Base-by-base conservation (phyloP, 805 yeast genomes). In the Hanseniaspora nectarophila region DNA sequence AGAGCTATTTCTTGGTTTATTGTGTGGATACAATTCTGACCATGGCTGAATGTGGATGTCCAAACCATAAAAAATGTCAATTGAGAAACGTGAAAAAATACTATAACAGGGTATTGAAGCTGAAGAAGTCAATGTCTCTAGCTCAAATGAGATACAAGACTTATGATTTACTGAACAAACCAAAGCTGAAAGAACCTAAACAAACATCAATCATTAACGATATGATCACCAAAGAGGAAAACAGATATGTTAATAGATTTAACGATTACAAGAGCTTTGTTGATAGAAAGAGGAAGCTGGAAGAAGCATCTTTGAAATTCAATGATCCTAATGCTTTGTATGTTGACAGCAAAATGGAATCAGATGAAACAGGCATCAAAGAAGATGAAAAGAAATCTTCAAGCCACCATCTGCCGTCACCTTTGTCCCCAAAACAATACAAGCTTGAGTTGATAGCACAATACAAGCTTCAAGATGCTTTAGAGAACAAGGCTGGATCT, bases 1-100 rank as follows among this genome's bases (percentile, higher is more conserved):
- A 77, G 51, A 79, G 78, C 57, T 72, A 77, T 3, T 67, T 73
- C 16, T 61, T 84, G 43, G 75, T 83, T 1, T 72, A 78, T 24
- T 77, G 84, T 6, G 70, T 82, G 23, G 87, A 81, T 56, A 75
- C 78, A 4, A 68, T 85, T 10, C 65, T 81, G 44, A 74, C 78
- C 54, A 73, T 78, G 51, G 75, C 76, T 18, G 87, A 81, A 51
- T 84, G 94, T 67, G 78, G 76, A 1, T 75, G 85, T 54, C 56
- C 67, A 7, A 67, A 77, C 4, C 67, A 66, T 35, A 63, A 64
- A 29, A 78, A 75, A 18, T 83, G 90, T 65, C 67, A 73, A 21
- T 66, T 83, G 10, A 69, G 73, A 53, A 81, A 78, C 58, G 74
- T 81, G 4, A 80, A 78, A 60, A 81, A 80, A 58, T 77, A 77